A percentile compares a stretch with the other conserved stretches of the same genome.
Evolutionary conservation across 2,329 filamentous ascomycete species (phyloP).

Genomic region (Beauveria bassiana): DNA sequence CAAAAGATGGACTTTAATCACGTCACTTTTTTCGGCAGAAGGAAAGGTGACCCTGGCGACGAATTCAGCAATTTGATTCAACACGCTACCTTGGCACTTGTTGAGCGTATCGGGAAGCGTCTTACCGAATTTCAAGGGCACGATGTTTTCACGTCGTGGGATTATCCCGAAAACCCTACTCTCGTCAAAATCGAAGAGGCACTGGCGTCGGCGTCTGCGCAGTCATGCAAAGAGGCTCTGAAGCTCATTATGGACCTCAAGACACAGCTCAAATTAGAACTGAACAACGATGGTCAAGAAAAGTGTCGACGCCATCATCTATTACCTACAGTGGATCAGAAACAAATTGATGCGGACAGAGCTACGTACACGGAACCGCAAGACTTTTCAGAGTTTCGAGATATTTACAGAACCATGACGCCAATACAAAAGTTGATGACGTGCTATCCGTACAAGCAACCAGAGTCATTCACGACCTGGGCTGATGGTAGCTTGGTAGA

Average conservation of each 20-base stretch:
- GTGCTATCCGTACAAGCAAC: neutral
- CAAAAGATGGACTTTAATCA: slow-evolving; percentile 10
- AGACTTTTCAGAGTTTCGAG: slow-evolving; percentile 19
- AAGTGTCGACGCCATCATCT: neutral
- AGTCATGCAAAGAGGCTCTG: neutral
- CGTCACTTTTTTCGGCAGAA: slow-evolving; percentile 37
- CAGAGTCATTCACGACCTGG: neutral
- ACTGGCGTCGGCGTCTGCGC: slow-evolving; percentile 15
- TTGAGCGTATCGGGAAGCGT: slow-evolving; percentile 34
- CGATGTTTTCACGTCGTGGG: slow-evolving; percentile 23
- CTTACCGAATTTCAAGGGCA: slow-evolving; percentile 26
- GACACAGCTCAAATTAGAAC: neutral
- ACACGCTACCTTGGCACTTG: slow-evolving; percentile 47
- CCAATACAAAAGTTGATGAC: slow-evolving; percentile 23
- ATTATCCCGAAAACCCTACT: slow-evolving; percentile 27
- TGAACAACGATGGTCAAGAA: neutral
- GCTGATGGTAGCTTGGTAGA: too few species aligned
- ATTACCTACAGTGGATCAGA: neutral
- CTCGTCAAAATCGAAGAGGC: slow-evolving; percentile 19
- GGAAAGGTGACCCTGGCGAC: slow-evolving; percentile 40
- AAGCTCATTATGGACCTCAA: neutral
- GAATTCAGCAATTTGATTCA: slow-evolving; percentile 49
- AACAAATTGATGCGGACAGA: slow-evolving; percentile 25
- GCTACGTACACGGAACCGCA: slow-evolving; percentile 27
- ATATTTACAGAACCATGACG: slow-evolving; percentile 21